phyloP scores from a whole-genome alignment of 2,329 filamentous ascomycete species.

The Hysterium pulicare region DNA sequence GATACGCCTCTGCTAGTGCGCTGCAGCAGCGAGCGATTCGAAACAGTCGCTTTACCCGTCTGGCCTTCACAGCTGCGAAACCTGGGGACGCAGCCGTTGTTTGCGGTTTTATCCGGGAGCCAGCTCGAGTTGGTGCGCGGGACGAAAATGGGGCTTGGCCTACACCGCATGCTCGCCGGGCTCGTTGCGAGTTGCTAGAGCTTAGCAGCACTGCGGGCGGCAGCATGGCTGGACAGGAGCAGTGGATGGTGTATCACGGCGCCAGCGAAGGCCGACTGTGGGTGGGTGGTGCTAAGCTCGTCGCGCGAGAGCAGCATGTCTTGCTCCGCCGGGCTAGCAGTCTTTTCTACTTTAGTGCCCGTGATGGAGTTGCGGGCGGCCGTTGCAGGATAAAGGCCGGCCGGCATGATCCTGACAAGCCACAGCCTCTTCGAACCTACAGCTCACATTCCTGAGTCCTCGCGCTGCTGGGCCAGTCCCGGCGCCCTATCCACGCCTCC shows the following conservation, averaged over 20 bases:
- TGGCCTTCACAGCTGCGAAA: slow-evolving; percentile 21
- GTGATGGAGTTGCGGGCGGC: not conserved
- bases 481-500: not conserved
- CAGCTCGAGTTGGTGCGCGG: slow-evolving; percentile 28
- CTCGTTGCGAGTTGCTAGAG: too few species aligned
- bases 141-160: slow-evolving; percentile 27
- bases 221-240: too few species aligned
- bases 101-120: slow-evolving; percentile 31
- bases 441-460: slow-evolving; percentile 9
- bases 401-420: slow-evolving; percentile 18
- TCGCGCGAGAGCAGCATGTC: not conserved
- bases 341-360: not conserved
- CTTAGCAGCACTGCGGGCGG: too few species aligned
- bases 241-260: too few species aligned
- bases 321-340: not conserved
- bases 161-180: too few species aligned
- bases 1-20: slow-evolving; percentile 19
- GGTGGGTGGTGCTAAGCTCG: too few species aligned
- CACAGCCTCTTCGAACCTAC: slow-evolving; percentile 1
- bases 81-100: slow-evolving; percentile 21
- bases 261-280: too few species aligned
- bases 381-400: slow-evolving; percentile 17
- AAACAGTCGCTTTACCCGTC: slow-evolving; percentile 24
- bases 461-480: not conserved
- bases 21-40: slow-evolving; percentile 20